phyloP scores from a whole-genome alignment of 495 filamentous ascomycete species.

The Symbiotaphrina buchneri region DNA sequence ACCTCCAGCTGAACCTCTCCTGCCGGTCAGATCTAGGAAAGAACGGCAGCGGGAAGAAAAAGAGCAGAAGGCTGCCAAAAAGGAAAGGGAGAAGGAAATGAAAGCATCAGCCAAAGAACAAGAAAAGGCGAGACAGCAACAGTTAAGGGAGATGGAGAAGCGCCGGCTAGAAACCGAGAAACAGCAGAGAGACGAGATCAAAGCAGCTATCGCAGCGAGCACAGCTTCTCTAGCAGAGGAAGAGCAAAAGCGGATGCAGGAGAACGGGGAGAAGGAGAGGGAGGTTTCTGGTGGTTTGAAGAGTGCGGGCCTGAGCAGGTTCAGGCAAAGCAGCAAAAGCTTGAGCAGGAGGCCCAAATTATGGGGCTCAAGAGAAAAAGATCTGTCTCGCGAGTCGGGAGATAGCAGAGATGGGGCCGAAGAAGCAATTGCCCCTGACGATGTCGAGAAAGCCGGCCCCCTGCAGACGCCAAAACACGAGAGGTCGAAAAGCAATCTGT shows the following conservation, averaged over 20 bases:
- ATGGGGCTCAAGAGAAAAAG: conserved; percentile 8
- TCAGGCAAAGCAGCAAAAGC: conserved; percentile 36
- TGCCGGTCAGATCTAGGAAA: conserved; percentile 10
- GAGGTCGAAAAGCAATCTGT: no score
- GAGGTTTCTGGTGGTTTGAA: conserved; percentile 6
- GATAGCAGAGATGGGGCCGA: conserved; percentile 11
- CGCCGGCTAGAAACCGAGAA: conserved; percentile 40
- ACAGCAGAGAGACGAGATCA: conserved; percentile 33
- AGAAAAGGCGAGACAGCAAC: conserved; percentile 38
- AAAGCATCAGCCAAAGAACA: conserved; percentile 22
- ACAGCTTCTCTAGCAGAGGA: conserved; percentile 25
- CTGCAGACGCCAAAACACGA: no score
- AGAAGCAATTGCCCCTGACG: no score
- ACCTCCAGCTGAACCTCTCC: background rate
- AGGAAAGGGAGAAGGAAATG: conserved; percentile 25
- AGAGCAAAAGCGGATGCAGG: conserved; percentile 13
- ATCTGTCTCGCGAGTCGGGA: conserved; percentile 7
- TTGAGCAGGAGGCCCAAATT: conserved; percentile 27
- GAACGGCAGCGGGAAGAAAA: conserved; percentile 34
- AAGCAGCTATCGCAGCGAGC: conserved; percentile 33
- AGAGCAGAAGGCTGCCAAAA: conserved; percentile 35
- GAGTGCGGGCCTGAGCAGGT: conserved; percentile 22
- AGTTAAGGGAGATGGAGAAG: conserved; percentile 35
- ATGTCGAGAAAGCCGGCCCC: no score
- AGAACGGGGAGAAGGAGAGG: conserved; percentile 10